Conservation (phyloP, 139 green algal species). For the Penium margaritaceum region DNA sequence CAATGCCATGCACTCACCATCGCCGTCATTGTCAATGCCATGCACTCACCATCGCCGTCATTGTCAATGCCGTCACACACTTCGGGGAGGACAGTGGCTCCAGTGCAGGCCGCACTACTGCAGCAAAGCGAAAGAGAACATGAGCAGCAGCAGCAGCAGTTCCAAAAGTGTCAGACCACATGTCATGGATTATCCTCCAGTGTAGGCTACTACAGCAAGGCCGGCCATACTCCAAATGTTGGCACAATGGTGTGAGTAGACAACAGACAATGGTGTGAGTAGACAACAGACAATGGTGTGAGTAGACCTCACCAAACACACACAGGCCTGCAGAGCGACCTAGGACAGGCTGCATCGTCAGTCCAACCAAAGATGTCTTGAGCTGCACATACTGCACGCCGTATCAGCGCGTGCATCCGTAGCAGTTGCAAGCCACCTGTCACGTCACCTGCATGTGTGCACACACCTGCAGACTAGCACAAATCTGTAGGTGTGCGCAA, state of each 20-base stretch:
- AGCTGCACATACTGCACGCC: too few relatives aligned
- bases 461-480: neutral
- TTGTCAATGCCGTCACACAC: conserved; percentile 28
- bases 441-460: neutral
- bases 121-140: neutral
- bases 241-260: neutral
- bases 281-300: neutral
- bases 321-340: neutral
- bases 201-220: too few relatives aligned
- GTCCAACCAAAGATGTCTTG: neutral
- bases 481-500: neutral
- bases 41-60: conserved; percentile 18
- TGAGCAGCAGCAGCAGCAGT: neutral
- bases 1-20: neutral
- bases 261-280: neutral
- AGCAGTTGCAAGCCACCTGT: too few relatives aligned
- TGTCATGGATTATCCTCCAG: too few relatives aligned
- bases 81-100: neutral
- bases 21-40: neutral
- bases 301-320: neutral
- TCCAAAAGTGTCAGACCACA: too few relatives aligned
- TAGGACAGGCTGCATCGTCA: neutral
- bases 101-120: neutral
- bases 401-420: too few relatives aligned
- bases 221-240: too few relatives aligned